A percentile compares a stretch with the other conserved stretches of the same genome.
Conservation (phyloP, 208 protist species). For the Tritrichomonas foetus region DNA sequence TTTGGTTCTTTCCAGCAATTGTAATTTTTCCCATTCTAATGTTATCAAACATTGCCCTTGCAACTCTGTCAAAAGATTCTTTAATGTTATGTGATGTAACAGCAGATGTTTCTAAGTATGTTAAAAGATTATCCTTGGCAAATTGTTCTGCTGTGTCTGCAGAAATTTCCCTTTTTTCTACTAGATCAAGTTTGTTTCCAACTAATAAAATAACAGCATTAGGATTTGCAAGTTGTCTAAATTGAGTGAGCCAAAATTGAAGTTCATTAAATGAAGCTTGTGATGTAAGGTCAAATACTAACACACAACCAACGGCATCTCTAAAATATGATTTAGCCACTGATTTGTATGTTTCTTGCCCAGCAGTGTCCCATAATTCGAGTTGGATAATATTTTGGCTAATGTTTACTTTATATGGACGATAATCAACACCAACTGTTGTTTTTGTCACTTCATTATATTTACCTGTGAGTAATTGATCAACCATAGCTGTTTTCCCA, state of each 20-base stretch:
- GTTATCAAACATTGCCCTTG: no score
- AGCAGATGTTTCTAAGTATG: conserved; percentile 24
- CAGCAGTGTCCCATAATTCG: conserved; percentile 25
- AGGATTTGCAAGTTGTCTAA: neutral
- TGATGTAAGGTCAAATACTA: conserved; percentile 21
- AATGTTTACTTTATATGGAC: neutral
- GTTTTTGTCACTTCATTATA: neutral
- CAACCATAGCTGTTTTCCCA: conserved; percentile 23
- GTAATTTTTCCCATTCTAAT: no score
- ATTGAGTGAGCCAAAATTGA: neutral
- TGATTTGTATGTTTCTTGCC: no score
- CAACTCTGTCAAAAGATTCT: neutral
- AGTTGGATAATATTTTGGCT: neutral
- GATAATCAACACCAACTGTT: conserved; percentile 24
- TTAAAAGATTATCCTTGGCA: neutral
- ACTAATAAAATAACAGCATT: no score
- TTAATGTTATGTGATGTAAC: neutral
- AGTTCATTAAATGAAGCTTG: conserved; percentile 28
- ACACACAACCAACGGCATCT: conserved; percentile 12
- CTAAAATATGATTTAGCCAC: conserved; percentile 40
- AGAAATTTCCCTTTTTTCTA: neutral
- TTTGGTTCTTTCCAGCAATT: no score
- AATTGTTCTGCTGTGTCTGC: neutral
- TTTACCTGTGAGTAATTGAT: neutral
- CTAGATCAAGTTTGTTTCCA: no score